Evolutionary conservation across 2,329 filamentous ascomycete genomes (phyloP).

Genomic region (Ceratocystis diversiconidia): DNA sequence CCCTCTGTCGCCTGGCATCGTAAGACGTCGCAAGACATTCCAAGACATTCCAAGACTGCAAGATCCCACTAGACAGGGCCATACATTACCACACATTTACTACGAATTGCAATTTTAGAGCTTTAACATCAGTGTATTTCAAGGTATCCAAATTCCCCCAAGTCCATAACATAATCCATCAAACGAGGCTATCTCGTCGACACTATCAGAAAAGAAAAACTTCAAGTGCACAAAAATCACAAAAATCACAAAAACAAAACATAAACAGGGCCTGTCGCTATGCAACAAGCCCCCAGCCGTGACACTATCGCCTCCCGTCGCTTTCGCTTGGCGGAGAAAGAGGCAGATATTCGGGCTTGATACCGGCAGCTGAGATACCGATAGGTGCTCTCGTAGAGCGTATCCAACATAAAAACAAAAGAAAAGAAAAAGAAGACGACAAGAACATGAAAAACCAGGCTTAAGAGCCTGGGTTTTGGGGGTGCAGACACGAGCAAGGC

Average conservation of each 20-base stretch:
- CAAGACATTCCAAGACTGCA: too few relatives aligned
- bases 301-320: not conserved
- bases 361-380: conserved; percentile 8
- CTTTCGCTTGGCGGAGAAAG: not conserved
- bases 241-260: conserved; percentile 2
- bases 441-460: not conserved
- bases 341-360: not conserved
- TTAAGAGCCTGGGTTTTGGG: not conserved
- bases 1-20: too few relatives aligned
- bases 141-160: not conserved
- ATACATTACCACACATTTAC: not conserved
- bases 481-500: too few relatives aligned
- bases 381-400: conserved; percentile 4
- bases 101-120: not conserved
- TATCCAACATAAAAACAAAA: conserved; percentile 3
- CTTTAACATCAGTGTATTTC: not conserved
- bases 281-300: conserved; percentile 3
- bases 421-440: not conserved
- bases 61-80: too few relatives aligned
- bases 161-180: not conserved
- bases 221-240: not conserved
- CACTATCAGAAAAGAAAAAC: not conserved
- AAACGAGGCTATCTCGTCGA: not conserved
- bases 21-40: too few relatives aligned
- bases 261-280: conserved; percentile 1